A percentile compares a stretch with the other conserved stretches of the same genome.
These are phyloP conservation scores for Pachyrhizus erosus DNA, from an alignment of 306 rosid species.

Conservation along the genomic window DNA sequence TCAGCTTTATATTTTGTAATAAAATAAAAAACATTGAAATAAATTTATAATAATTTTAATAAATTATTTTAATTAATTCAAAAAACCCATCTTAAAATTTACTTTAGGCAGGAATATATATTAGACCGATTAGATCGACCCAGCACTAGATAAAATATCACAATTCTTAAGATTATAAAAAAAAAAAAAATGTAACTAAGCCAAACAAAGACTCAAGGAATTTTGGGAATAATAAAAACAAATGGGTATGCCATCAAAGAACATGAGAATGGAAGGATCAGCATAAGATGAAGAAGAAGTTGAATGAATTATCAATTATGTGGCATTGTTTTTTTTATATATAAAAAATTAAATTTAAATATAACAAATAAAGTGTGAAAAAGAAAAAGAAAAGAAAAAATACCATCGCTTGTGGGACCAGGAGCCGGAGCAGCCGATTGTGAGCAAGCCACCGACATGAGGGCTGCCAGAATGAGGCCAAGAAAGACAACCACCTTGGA, in stretches of 20 bases:
- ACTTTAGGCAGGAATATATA: no score
- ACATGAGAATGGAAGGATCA: neutral
- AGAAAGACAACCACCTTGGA: constrained; percentile 38
- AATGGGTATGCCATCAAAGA: neutral
- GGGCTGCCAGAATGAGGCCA: constrained; percentile 50
- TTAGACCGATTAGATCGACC: neutral
- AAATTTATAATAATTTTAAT: neutral
- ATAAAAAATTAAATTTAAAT: no score
- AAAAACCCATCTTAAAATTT: no score
- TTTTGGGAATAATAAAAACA: neutral
- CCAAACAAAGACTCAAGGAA: neutral
- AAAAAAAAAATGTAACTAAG: neutral
- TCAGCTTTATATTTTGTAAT: neutral
- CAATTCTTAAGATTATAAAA: no score
- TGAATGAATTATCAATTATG: neutral
- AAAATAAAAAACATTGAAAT: neutral
- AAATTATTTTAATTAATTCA: no score
- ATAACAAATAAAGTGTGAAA: neutral
- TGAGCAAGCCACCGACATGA: constrained; percentile 50
- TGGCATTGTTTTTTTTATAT: no score
- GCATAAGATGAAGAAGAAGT: neutral
- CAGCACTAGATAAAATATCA: no score
- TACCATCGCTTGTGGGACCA: constrained; percentile 62
- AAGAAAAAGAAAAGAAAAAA: neutral
- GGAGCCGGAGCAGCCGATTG: constrained; percentile 54